Conservation (phyloP, 495 filamentous ascomycete genomes). For the Podospora fimiseda region DNA sequence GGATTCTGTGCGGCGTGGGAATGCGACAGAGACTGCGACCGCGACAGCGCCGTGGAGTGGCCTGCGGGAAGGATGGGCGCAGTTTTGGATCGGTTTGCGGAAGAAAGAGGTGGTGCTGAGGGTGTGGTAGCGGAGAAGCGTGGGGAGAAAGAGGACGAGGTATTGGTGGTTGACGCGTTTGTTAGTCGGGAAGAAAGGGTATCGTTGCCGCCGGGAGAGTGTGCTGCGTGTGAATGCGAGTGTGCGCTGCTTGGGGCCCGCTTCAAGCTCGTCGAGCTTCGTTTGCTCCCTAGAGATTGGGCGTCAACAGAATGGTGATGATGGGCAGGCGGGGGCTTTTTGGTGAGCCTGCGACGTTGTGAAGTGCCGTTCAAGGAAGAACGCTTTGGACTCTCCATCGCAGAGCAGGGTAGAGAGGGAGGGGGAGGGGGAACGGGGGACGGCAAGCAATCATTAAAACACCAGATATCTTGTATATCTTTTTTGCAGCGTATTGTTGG, state of each 20-base stretch:
- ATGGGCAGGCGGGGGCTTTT: slow-evolving; percentile 45
- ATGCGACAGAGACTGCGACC: slow-evolving; percentile 13
- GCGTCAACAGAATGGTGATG: slow-evolving; percentile 40
- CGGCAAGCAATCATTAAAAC: slow-evolving; percentile 17
- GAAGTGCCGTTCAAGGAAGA: slow-evolving; percentile 30
- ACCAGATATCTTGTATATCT: slow-evolving; percentile 5
- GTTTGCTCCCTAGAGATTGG: slow-evolving; percentile 48
- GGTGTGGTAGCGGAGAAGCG: slow-evolving; percentile 24
- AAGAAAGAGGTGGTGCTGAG: slow-evolving; percentile 21
- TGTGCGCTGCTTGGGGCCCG: slow-evolving; percentile 64
- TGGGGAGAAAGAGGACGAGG: slow-evolving; percentile 31
- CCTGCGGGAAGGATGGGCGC: slow-evolving; percentile 31
- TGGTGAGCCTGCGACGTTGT: slow-evolving; percentile 48
- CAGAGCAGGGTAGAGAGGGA: slow-evolving; percentile 16
- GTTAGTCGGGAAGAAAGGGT: background rate
- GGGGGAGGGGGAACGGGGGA: slow-evolving; percentile 5
- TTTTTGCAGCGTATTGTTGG: background rate
- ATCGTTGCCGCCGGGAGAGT: background rate
- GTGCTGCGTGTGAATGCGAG: slow-evolving; percentile 15
- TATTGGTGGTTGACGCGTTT: slow-evolving; percentile 33
- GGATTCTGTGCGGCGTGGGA: slow-evolving; percentile 5
- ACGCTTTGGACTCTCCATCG: slow-evolving; percentile 38
- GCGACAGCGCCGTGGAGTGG: slow-evolving; percentile 24
- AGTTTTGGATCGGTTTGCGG: slow-evolving; percentile 25
- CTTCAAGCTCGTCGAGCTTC: slow-evolving; percentile 53